Evolutionary conservation across 495 filamentous ascomycete genomes (phyloP), one percentile per base, ranked within the genome.

Genomic region (Daldinia bambusicola): DNA sequence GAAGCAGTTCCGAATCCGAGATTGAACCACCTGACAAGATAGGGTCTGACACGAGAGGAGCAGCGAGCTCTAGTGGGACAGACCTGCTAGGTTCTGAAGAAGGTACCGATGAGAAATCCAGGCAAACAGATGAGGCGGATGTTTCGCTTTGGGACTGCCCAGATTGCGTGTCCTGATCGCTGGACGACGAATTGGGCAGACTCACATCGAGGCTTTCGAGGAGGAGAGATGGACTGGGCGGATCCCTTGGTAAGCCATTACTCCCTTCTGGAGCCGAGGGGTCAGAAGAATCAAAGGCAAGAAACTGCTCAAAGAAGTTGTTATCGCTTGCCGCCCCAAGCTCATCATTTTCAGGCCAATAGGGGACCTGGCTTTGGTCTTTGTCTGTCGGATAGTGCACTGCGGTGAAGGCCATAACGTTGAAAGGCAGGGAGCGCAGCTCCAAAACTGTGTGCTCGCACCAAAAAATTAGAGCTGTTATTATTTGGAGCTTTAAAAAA

Each of bases 1-100:
- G 79, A 2, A 82, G 78, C 26, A 85, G 70, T 67, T 85, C 82
- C 36, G 82, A 83, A 68, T 84, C 81, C 13, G 82, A 84, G 62
- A 84, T 80, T 34, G 82, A 81, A 31, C 78, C 80, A 22, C 70
- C 66, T 14, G 75, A 72, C 2, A 77, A 60, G 30, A 76, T 58
- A 38, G 75, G 70, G 10, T 77, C 75, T 53, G 59, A 45, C 8
- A 68, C 18, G 26, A 74, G 45, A 57, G 61, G 61, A 36, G 31
- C 36, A n/a, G 66, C 36, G 12, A 76, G 51, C 48, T 66, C 60
- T 8, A 22, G 38, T 18, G 68, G 69, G 9, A 67, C 67, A 36
- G 71, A 74, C 37, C 56, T 66, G 62, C 62, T 61, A 26, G 63
- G 58, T 32, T 53, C 55, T 53, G 48, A 31, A 26, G 41, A 58